Conservation (phyloP, 345 rosid genomes). For the Carallia pectinifolia region DNA sequence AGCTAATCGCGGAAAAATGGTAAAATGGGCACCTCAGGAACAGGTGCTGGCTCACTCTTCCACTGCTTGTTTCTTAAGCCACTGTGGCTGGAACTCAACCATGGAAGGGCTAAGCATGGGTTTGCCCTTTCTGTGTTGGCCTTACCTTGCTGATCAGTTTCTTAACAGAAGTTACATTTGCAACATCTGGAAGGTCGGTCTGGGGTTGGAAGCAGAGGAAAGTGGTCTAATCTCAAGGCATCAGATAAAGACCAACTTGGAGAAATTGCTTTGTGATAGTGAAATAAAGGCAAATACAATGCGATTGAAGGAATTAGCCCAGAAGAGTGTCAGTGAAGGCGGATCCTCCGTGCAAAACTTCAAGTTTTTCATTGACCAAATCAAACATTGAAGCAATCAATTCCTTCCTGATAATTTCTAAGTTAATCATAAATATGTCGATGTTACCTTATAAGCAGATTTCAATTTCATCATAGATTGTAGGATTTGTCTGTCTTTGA, state of each 20-base stretch:
- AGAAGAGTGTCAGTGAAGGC: conserved; percentile 19
- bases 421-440: too few species aligned
- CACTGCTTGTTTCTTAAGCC: conserved; percentile 32
- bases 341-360: conserved; percentile 37
- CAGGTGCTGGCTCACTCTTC: conserved; percentile 36
- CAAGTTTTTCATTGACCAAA: conserved; percentile 12
- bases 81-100: conserved; percentile 40
- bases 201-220: conserved; percentile 17
- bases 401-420: neutral
- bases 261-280: conserved; percentile 9
- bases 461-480: too few species aligned
- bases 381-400: neutral
- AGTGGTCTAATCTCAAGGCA: conserved; percentile 31
- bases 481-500: too few species aligned
- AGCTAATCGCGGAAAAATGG: neutral
- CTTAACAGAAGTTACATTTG: conserved; percentile 30
- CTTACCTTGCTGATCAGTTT: conserved; percentile 30
- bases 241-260: conserved; percentile 20
- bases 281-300: conserved; percentile 18
- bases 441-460: too few species aligned
- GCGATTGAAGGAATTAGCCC: conserved; percentile 29
- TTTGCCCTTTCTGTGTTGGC: conserved; percentile 40
- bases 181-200: conserved; percentile 28
- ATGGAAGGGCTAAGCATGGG: conserved; percentile 35
- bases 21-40: conserved; percentile 35